These are phyloP conservation scores for Aspergillus bridgeri DNA, from an alignment of 495 filamentous ascomycete species.

Conservation along the genomic window DNA sequence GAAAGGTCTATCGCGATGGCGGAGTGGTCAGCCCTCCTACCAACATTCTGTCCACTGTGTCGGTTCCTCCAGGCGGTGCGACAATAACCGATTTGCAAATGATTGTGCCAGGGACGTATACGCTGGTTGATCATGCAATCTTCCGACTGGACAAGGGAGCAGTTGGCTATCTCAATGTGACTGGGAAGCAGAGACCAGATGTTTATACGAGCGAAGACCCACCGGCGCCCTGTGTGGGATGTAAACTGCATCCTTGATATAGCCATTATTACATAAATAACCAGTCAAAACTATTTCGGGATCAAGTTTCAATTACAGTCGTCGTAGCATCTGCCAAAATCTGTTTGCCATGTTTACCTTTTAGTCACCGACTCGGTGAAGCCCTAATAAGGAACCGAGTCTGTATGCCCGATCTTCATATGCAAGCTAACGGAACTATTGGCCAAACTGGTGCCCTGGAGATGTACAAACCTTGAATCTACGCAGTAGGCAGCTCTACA, in stretches of 20 bases:
- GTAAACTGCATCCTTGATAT: constrained; percentile 19
- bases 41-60: constrained; percentile 12
- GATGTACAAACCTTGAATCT: background rate
- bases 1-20: constrained; percentile 13
- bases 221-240: constrained; percentile 17
- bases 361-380: background rate
- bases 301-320: no score
- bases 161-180: constrained; percentile 18
- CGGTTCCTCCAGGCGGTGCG: constrained; percentile 13
- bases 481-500: no score
- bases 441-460: background rate
- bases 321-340: background rate
- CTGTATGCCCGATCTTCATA: background rate
- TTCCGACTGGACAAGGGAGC: constrained; percentile 20
- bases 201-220: constrained; percentile 12
- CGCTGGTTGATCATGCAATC: constrained; percentile 20
- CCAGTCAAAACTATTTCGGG: no score
- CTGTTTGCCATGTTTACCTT: no score
- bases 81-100: constrained; percentile 22
- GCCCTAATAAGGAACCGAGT: background rate
- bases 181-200: constrained; percentile 9
- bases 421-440: background rate
- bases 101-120: constrained; percentile 20
- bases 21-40: constrained; percentile 19
- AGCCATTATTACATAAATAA: no score